Evolutionary conservation across 2,329 filamentous ascomycete species (phyloP).

Genomic region (Leptographium radiaticola): DNA sequence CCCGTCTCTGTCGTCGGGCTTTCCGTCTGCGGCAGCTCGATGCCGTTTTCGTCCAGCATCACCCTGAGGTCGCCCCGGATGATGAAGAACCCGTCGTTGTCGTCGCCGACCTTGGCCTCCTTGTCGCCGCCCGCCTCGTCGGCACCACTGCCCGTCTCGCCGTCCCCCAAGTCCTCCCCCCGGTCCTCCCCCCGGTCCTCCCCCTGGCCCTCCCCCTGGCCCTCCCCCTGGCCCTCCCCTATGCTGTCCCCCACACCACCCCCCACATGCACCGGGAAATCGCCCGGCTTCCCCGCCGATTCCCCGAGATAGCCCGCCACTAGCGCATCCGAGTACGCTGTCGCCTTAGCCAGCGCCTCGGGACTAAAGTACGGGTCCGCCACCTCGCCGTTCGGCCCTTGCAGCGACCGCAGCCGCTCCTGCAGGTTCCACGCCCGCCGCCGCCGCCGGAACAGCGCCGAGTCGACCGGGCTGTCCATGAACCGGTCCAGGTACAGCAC

Average conservation of each 20-base stretch:
- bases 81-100: conserved; percentile 10
- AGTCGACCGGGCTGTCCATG: conserved; percentile 52
- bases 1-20: neutral
- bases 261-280: neutral
- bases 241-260: too few relatives aligned
- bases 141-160: neutral
- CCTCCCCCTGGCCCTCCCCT: neutral
- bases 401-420: conserved; percentile 43
- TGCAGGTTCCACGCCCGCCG: conserved; percentile 65
- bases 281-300: neutral
- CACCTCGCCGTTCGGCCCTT: conserved; percentile 22
- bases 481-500: conserved; percentile 81
- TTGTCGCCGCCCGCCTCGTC: neutral
- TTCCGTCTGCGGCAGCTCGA: conserved; percentile 10
- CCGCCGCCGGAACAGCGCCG: conserved; percentile 49
- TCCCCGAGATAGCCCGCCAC: neutral
- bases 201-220: neutral
- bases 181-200: conserved; percentile 4
- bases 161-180: neutral
- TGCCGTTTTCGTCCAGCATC: conserved; percentile 22
- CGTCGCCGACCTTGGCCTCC: neutral
- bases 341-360: neutral
- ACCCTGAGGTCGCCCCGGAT: conserved; percentile 8
- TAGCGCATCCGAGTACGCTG: conserved; percentile 3
- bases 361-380: neutral